Conservation (phyloP, 2,329 filamentous ascomycete species). For the Cladosporium sp. region DNA sequence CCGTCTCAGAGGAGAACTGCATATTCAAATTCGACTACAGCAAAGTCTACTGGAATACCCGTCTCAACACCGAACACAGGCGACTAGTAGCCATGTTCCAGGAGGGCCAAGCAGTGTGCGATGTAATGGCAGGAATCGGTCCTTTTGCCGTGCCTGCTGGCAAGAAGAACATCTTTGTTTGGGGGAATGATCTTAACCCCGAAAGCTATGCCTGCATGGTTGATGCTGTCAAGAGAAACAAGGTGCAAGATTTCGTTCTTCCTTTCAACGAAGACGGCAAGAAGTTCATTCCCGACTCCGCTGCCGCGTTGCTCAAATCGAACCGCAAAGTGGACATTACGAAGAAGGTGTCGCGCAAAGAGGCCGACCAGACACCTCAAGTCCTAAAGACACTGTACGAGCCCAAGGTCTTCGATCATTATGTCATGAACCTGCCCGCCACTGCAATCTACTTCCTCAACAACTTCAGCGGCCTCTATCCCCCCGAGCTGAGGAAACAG, state of each 20-base stretch:
- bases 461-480: slow-evolving; percentile 74
- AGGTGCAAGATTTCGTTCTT: slow-evolving; percentile 67
- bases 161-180: slow-evolving; percentile 85
- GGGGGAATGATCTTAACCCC: slow-evolving; percentile 95
- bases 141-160: slow-evolving; percentile 91
- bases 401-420: slow-evolving; percentile 80
- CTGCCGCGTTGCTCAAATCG: slow-evolving; percentile 51
- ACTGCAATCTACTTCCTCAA: slow-evolving; percentile 80
- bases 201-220: slow-evolving; percentile 72
- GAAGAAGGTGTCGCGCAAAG: slow-evolving; percentile 31
- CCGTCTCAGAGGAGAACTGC: slow-evolving; percentile 76
- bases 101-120: slow-evolving; percentile 83
- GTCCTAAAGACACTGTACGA: slow-evolving; percentile 44
- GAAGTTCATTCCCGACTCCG: slow-evolving; percentile 70
- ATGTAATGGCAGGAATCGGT: slow-evolving; percentile 96
- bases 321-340: slow-evolving; percentile 48
- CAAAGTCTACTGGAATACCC: slow-evolving; percentile 97
- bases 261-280: slow-evolving; percentile 79
- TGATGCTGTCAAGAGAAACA: slow-evolving; percentile 71
- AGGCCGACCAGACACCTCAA: slow-evolving; percentile 24
- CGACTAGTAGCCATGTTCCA: slow-evolving; percentile 72
- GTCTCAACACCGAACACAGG: slow-evolving; percentile 83
- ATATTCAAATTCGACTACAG: slow-evolving; percentile 90
- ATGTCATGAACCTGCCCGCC: slow-evolving; percentile 96
- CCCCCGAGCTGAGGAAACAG: slow-evolving; percentile 27